Evolutionary conservation across 2,329 filamentous ascomycete genomes (phyloP).

Genomic region (Fusarium domesticum): DNA sequence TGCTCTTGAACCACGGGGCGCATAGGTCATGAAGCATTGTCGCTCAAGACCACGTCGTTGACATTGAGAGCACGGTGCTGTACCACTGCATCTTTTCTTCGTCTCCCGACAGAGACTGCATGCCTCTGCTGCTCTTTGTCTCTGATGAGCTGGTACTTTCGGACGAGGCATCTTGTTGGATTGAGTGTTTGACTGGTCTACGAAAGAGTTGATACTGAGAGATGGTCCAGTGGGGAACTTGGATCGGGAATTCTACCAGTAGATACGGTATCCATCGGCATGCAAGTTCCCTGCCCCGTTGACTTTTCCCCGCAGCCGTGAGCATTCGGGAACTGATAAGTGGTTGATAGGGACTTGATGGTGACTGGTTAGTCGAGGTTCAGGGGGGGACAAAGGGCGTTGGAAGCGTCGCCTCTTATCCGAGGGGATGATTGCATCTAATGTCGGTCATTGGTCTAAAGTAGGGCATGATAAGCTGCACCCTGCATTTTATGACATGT

Average conservation of each 20-base stretch:
- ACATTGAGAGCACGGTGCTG: constrained; percentile 47
- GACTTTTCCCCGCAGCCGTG: neutral
- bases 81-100: constrained; percentile 51
- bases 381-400: neutral
- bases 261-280: neutral
- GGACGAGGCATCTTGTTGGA: constrained; percentile 48
- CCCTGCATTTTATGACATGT: neutral
- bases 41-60: constrained; percentile 41
- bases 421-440: neutral
- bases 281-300: neutral
- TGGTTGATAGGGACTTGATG: neutral
- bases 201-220: too few relatives aligned
- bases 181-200: too few relatives aligned
- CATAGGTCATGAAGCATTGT: constrained; percentile 36
- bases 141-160: constrained; percentile 47
- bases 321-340: neutral
- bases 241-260: too few relatives aligned
- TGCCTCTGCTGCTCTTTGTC: constrained; percentile 47
- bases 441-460: neutral
- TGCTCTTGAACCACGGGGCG: constrained; percentile 29
- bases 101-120: constrained; percentile 47
- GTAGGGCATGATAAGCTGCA: neutral
- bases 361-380: neutral
- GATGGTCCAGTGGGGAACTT: too few relatives aligned
- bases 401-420: neutral